phyloP scores from a whole-genome alignment of 495 filamentous ascomycete genomes.

The Lasiosphaeria miniovina region DNA sequence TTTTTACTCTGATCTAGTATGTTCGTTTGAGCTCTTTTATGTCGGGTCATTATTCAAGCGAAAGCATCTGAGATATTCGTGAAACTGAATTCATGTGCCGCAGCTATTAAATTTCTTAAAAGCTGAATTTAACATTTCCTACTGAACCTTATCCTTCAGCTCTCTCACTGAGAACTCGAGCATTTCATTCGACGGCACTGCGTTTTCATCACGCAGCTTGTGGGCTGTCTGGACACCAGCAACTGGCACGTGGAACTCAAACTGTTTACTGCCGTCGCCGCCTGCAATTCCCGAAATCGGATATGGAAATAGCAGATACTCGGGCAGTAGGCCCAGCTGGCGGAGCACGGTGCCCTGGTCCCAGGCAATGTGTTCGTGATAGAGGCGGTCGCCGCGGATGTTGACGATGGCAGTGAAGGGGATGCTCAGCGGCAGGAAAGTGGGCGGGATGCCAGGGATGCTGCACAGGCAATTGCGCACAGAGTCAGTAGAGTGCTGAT shows the following conservation, averaged over 20 bases:
- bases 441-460: slow-evolving; percentile 72
- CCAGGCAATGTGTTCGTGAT: slow-evolving; percentile 84
- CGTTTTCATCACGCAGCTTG: slow-evolving; percentile 63
- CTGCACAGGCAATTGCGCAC: slow-evolving; percentile 9
- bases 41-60: no score
- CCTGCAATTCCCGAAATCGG: slow-evolving; percentile 39
- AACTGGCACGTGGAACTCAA: slow-evolving; percentile 66
- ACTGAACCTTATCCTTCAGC: slow-evolving; percentile 11
- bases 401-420: slow-evolving; percentile 74
- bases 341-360: slow-evolving; percentile 79
- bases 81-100: no score
- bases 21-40: no score
- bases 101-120: no score
- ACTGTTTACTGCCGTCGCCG: slow-evolving; percentile 39
- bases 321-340: slow-evolving; percentile 69
- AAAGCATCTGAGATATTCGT: no score
- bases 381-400: slow-evolving; percentile 68
- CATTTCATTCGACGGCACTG: slow-evolving; percentile 62
- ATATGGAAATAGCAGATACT: slow-evolving; percentile 58
- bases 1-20: no score
- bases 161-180: slow-evolving; percentile 40
- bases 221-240: slow-evolving; percentile 63
- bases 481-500: neutral
- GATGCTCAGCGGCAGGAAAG: slow-evolving; percentile 62
- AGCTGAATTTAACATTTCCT: neutral